A percentile compares a stretch with the other conserved stretches of the same genome.
phyloP scores from a whole-genome alignment of 352 stramenopile genomes.

The Phytophthora crassamura region DNA sequence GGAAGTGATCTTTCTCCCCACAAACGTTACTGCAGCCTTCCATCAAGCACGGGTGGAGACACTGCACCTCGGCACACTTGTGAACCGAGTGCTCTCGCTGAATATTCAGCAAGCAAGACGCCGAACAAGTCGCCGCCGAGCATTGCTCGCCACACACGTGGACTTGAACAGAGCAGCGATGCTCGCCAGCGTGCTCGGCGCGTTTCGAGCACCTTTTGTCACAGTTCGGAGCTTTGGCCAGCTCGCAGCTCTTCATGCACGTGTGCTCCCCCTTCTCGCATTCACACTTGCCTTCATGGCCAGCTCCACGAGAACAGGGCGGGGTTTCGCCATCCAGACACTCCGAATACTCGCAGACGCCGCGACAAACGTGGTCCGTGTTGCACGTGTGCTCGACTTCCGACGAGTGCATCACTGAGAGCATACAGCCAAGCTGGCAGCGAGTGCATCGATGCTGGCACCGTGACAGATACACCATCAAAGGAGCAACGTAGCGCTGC shows the following conservation, averaged over 20 bases:
- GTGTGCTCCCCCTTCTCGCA: constrained; percentile 56
- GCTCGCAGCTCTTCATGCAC: constrained; percentile 40
- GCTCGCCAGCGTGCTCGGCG: constrained; percentile 32
- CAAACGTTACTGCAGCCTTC: constrained; percentile 49
- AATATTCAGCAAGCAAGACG: constrained; percentile 51
- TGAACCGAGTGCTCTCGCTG: constrained; percentile 51
- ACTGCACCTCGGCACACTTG: constrained; percentile 62
- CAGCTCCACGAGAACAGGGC: constrained; percentile 41
- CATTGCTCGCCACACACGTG: constrained; percentile 55
- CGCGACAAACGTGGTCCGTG: constrained; percentile 42
- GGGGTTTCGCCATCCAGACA: constrained; percentile 1
- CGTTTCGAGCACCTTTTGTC: constrained; percentile 39
- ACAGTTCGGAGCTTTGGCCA: constrained; percentile 47
- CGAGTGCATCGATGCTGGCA: constrained; percentile 51
- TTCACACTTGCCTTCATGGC: constrained; percentile 60
- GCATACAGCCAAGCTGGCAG: constrained; percentile 69
- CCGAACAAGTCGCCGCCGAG: constrained; percentile 35
- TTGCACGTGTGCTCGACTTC: constrained; percentile 43
- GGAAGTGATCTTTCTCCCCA: constrained; percentile 58
- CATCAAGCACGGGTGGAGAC: constrained; percentile 57
- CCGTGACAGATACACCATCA: constrained; percentile 40
- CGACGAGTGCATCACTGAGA: constrained; percentile 32
- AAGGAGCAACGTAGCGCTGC: constrained; percentile 4
- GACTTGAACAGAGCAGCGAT: constrained; percentile 48
- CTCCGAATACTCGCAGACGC: constrained; percentile 45